phyloP scores from a whole-genome alignment of 768 basidiomycete species.

The Rhodocollybia butyracea region DNA sequence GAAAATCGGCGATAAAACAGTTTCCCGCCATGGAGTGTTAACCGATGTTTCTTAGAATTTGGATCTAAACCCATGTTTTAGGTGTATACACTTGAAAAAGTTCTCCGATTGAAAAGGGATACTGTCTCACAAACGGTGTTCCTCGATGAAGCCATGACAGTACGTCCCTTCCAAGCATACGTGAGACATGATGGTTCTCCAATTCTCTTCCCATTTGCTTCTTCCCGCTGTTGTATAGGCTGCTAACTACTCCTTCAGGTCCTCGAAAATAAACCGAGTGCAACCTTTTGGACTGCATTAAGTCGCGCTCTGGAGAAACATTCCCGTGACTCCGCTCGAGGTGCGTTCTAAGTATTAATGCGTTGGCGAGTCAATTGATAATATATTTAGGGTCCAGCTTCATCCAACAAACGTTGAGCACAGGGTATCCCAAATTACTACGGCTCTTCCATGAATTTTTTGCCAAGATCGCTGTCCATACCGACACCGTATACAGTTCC shows the following conservation, averaged over 20 bases:
- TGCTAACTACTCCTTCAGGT: slow-evolving; percentile 37
- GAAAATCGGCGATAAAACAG: too few species aligned
- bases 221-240: not conserved
- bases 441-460: slow-evolving; percentile 97
- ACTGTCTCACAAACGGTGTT: slow-evolving; percentile 72
- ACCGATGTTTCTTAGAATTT: not conserved
- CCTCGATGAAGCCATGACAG: slow-evolving; percentile 93
- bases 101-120: slow-evolving; percentile 86
- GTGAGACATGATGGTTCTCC: too few species aligned
- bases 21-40: not conserved
- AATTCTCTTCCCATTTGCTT: too few species aligned
- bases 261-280: slow-evolving; percentile 88
- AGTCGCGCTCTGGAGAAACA: slow-evolving; percentile 79
- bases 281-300: slow-evolving; percentile 86
- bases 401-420: slow-evolving; percentile 83
- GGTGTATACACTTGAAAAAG: slow-evolving; percentile 96
- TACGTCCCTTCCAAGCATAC: too few species aligned
- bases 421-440: slow-evolving; percentile 83
- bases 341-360: slow-evolving; percentile 34
- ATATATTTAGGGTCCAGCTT: slow-evolving; percentile 70
- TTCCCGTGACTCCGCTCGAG: slow-evolving; percentile 74
- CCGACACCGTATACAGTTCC: slow-evolving; percentile 87
- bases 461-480: slow-evolving; percentile 90
- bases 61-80: too few species aligned
- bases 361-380: not conserved